Evolutionary conservation across 2,329 filamentous ascomycete species (phyloP).

Genomic region (Didymella sp.): DNA sequence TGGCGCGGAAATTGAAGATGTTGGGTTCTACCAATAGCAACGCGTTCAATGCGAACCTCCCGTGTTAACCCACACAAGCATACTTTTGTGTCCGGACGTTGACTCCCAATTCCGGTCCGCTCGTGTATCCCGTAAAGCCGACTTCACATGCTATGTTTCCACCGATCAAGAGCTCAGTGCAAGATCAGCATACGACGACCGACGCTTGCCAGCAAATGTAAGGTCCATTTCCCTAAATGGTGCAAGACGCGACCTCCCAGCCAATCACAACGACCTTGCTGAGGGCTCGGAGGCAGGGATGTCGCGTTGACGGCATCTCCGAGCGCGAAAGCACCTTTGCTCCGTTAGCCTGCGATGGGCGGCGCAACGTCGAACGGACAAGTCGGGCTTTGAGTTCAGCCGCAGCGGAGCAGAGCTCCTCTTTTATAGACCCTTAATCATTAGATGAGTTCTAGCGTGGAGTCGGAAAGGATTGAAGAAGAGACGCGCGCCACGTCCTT

Average conservation of each 20-base stretch:
- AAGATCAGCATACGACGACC: not conserved
- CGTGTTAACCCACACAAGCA: not conserved
- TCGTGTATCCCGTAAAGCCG: not conserved
- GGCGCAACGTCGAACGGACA: conserved; percentile 6
- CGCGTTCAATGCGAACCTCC: not conserved
- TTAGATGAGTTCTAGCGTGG: not conserved
- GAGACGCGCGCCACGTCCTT: not conserved
- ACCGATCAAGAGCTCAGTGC: not conserved
- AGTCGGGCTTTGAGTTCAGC: conserved; percentile 4
- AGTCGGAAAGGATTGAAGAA: not conserved
- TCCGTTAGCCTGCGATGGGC: conserved; percentile 9
- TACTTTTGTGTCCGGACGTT: not conserved
- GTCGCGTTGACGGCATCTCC: conserved; percentile 17
- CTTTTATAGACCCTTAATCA: conserved; percentile 2
- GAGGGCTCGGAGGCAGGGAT: conserved; percentile 6
- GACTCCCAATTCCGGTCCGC: not conserved
- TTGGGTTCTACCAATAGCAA: not conserved
- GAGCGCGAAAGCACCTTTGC: conserved; percentile 8
- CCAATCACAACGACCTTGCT: conserved; percentile 9
- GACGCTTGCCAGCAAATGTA: conserved; percentile 6
- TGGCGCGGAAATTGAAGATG: not conserved
- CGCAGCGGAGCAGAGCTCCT: conserved; percentile 9
- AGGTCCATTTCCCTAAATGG: not conserved
- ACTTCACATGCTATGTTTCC: not conserved
- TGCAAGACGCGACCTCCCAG: not conserved